Percentiles rank a stretch among this genome's conserved stretches.
Evolutionary conservation across 2,329 filamentous ascomycete genomes (phyloP).

Genomic region (Fusarium euwallaceae): DNA sequence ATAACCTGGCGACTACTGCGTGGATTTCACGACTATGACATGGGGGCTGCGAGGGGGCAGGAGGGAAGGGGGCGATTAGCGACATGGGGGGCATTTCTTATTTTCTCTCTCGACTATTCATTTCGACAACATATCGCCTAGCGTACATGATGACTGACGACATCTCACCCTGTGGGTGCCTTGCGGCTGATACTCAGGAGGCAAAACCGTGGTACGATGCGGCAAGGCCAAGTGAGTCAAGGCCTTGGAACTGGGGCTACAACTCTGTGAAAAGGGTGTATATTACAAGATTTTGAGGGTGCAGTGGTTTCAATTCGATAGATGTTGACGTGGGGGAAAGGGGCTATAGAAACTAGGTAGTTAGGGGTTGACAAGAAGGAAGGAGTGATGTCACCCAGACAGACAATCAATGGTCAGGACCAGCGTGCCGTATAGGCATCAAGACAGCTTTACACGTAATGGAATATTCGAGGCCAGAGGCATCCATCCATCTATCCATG

Average conservation of each 20-base stretch:
- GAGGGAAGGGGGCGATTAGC: conserved; percentile 18
- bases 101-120: conserved; percentile 21
- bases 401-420: conserved; percentile 13
- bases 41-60: conserved; percentile 14
- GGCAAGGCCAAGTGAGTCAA: conserved; percentile 30
- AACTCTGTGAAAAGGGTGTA: conserved; percentile 38
- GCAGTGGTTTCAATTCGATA: conserved; percentile 34
- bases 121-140: conserved; percentile 30
- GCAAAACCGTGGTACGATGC: conserved; percentile 34
- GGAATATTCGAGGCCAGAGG: conserved; percentile 35
- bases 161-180: conserved; percentile 23
- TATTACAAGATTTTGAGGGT: conserved; percentile 40
- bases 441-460: conserved; percentile 41
- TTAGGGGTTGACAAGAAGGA: conserved; percentile 21
- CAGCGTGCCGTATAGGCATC: conserved; percentile 37
- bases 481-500: neutral
- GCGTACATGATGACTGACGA: conserved; percentile 38
- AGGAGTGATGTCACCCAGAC: conserved; percentile 24
- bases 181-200: conserved; percentile 30
- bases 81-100: conserved; percentile 22
- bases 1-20: conserved; percentile 30
- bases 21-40: conserved; percentile 33
- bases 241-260: conserved; percentile 28
- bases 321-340: conserved; percentile 21
- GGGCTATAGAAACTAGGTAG: conserved; percentile 31